These are phyloP conservation scores for Pistacia vera DNA, from an alignment of 345 rosid species.

Conservation along the genomic window DNA sequence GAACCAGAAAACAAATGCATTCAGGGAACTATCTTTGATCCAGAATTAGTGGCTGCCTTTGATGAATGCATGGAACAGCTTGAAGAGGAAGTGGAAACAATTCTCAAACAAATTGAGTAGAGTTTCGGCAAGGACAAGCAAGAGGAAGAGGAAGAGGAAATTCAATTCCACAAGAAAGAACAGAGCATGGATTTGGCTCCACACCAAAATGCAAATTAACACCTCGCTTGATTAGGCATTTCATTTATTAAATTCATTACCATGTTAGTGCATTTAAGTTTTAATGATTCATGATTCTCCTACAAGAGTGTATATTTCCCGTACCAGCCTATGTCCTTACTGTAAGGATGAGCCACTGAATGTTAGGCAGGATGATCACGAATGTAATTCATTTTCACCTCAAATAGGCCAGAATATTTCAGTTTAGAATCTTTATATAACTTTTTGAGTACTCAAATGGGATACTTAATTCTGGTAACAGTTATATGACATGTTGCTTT, in stretches of 20 bases:
- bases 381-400: too few relatives aligned
- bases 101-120: slow-evolving; percentile 34
- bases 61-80: slow-evolving; percentile 42
- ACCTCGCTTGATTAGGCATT: background rate
- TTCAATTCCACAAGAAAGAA: slow-evolving; percentile 4
- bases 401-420: too few relatives aligned
- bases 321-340: too few relatives aligned
- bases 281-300: too few relatives aligned
- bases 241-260: background rate
- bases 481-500: too few relatives aligned
- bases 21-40: slow-evolving; percentile 26
- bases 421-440: too few relatives aligned
- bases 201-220: background rate
- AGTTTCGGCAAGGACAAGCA: slow-evolving; percentile 22
- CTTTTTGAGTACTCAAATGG: too few relatives aligned
- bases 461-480: too few relatives aligned
- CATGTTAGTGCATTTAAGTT: too few relatives aligned
- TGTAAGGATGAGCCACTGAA: too few relatives aligned
- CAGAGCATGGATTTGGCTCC: background rate
- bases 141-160: slow-evolving; percentile 7
- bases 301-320: too few relatives aligned
- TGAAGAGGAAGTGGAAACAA: slow-evolving; percentile 42
- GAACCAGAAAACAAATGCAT: slow-evolving; percentile 3
- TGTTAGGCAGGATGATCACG: too few relatives aligned
- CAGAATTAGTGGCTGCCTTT: slow-evolving; percentile 37